Evolutionary conservation across 495 filamentous ascomycete genomes (phyloP).

Genomic region (Aspergillus olivimuriae): DNA sequence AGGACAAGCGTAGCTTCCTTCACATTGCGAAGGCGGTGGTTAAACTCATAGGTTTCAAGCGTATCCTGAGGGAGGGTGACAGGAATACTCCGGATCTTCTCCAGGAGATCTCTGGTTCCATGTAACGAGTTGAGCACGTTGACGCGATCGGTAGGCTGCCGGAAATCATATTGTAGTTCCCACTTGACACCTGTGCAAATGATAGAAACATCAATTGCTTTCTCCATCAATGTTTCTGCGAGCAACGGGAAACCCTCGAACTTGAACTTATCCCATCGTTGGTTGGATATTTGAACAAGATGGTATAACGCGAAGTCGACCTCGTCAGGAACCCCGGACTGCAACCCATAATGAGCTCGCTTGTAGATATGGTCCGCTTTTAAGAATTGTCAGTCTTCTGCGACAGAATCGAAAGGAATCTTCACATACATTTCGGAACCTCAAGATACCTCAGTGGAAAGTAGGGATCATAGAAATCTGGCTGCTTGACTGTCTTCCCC

Average conservation of each 20-base stretch:
- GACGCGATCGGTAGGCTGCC: constrained; percentile 47
- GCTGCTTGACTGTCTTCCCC: constrained; percentile 25
- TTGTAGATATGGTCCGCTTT: constrained; percentile 68
- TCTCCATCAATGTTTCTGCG: constrained; percentile 81
- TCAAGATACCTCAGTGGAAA: constrained; percentile 37
- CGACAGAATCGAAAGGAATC: background rate
- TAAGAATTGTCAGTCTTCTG: constrained; percentile 1
- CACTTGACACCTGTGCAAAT: constrained; percentile 79
- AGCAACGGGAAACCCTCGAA: constrained; percentile 89
- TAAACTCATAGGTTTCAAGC: constrained; percentile 67
- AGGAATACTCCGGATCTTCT: constrained; percentile 54
- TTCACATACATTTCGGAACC: constrained; percentile 34
- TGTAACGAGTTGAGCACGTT: constrained; percentile 60
- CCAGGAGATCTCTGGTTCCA: constrained; percentile 68
- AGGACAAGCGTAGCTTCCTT: constrained; percentile 84
- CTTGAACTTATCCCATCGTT: constrained; percentile 90
- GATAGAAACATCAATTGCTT: constrained; percentile 63
- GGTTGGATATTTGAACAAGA: constrained; percentile 90
- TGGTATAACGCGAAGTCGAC: constrained; percentile 87
- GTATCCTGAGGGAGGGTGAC: constrained; percentile 56
- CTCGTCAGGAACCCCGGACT: constrained; percentile 72
- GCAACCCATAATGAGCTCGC: constrained; percentile 71
- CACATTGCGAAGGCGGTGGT: constrained; percentile 62
- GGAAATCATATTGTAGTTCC: constrained; percentile 63
- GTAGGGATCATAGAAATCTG: constrained; percentile 40